A percentile compares a stretch with the other conserved stretches of the same genome.
Evolutionary conservation across 1,284 basidiomycete genomes (phyloP).

Genomic region (Pseudozyma pruni): DNA sequence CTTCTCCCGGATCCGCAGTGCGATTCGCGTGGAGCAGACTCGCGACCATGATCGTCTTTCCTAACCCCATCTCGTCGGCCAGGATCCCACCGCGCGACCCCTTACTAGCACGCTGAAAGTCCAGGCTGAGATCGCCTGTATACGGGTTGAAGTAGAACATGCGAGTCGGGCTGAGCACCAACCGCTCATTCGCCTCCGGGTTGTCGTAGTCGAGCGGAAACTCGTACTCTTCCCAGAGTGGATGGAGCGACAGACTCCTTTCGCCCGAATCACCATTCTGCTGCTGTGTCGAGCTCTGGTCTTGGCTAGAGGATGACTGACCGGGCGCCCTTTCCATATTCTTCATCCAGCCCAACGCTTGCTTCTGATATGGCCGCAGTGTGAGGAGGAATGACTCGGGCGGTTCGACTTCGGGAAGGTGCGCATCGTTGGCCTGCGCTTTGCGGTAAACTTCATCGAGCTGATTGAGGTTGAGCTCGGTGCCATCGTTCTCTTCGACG

Average conservation of each 20-base stretch:
- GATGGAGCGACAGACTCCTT: slow-evolving; percentile 77
- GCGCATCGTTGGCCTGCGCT: slow-evolving; percentile 78
- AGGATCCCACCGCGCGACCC: slow-evolving; percentile 86
- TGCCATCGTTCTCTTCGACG: slow-evolving; percentile 58
- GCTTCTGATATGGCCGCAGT: slow-evolving; percentile 88
- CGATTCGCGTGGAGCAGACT: slow-evolving; percentile 84
- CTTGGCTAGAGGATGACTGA: neutral
- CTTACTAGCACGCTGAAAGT: slow-evolving; percentile 84
- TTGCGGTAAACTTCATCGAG: slow-evolving; percentile 71
- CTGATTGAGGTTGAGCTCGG: slow-evolving; percentile 51
- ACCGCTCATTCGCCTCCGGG: slow-evolving; percentile 39
- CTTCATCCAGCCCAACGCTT: slow-evolving; percentile 95
- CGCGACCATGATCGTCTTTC: slow-evolving; percentile 96
- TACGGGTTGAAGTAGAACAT: slow-evolving; percentile 60
- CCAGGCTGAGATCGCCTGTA: slow-evolving; percentile 88
- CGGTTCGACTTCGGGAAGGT: slow-evolving; percentile 84
- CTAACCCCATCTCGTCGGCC: slow-evolving; percentile 86
- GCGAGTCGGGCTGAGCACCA: slow-evolving; percentile 37
- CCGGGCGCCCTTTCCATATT: slow-evolving; percentile 74
- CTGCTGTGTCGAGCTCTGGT: slow-evolving; percentile 7
- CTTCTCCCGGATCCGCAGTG: slow-evolving; percentile 29
- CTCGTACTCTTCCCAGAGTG: slow-evolving; percentile 88
- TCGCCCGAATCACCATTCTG: slow-evolving; percentile 10
- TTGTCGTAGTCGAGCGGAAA: slow-evolving; percentile 55
- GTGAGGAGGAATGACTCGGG: slow-evolving; percentile 80